These are phyloP conservation scores for Aureobasidium pullulans DNA, from an alignment of 2,329 filamentous ascomycete species.

Conservation along the genomic window DNA sequence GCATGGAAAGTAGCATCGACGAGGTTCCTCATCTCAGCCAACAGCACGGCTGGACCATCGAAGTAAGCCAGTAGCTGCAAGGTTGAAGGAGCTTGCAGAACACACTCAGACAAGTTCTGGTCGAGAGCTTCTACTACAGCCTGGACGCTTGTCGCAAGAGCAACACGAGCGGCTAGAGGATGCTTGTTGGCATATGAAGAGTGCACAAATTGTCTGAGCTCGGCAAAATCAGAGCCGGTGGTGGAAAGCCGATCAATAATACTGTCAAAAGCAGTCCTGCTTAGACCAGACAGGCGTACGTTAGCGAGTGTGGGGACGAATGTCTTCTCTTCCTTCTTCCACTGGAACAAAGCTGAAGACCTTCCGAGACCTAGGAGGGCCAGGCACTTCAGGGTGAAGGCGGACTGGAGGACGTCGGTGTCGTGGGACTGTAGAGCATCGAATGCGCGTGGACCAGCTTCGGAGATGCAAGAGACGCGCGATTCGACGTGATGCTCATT, in stretches of 20 bases:
- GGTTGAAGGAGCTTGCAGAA: slow-evolving; percentile 26
- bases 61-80: slow-evolving; percentile 35
- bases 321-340: slow-evolving; percentile 43
- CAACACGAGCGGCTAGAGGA: slow-evolving; percentile 34
- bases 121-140: slow-evolving; percentile 36
- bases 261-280: slow-evolving; percentile 43
- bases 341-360: slow-evolving; percentile 63
- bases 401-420: slow-evolving; percentile 32
- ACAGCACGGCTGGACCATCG: slow-evolving; percentile 43
- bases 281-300: slow-evolving; percentile 45
- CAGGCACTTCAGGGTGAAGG: slow-evolving; percentile 44
- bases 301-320: slow-evolving; percentile 45
- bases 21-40: slow-evolving; percentile 47
- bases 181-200: slow-evolving; percentile 28
- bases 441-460: slow-evolving; percentile 58
- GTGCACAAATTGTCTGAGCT: slow-evolving; percentile 30
- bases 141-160: slow-evolving; percentile 34
- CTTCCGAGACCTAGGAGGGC: slow-evolving; percentile 62
- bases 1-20: slow-evolving; percentile 39
- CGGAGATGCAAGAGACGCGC: slow-evolving; percentile 51
- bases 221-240: slow-evolving; percentile 18
- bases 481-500: slow-evolving; percentile 33
- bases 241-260: slow-evolving; percentile 39
- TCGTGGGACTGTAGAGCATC: slow-evolving; percentile 48
- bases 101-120: slow-evolving; percentile 28